Conservation (phyloP, 2,329 filamentous ascomycete genomes). For the Colletotrichum eleusines region DNA sequence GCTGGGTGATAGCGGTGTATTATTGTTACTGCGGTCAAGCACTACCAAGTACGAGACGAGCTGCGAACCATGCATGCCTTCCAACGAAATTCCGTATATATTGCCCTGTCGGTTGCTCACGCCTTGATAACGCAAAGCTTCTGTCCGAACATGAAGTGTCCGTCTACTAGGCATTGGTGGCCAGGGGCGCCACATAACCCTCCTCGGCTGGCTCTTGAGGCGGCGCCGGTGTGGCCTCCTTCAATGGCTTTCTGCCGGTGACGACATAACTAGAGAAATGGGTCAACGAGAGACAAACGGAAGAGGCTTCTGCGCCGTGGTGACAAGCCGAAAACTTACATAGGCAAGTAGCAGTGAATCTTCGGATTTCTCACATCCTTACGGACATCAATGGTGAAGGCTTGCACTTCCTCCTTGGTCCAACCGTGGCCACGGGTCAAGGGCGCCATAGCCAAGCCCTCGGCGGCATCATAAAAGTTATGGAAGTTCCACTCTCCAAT, state of each 20-base stretch:
- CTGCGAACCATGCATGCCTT: neutral
- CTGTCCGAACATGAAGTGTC: too few relatives aligned
- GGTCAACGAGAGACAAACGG: neutral
- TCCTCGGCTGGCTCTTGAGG: neutral
- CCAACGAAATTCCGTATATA: neutral
- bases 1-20: neutral
- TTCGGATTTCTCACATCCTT: slow-evolving; percentile 43
- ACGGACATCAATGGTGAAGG: slow-evolving; percentile 43
- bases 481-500: slow-evolving; percentile 49
- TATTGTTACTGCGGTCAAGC: neutral
- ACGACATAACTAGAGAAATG: neutral
- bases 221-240: neutral
- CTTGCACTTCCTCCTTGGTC: slow-evolving; percentile 47
- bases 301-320: accelerated
- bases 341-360: slow-evolving; percentile 43
- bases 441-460: slow-evolving; percentile 51
- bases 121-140: neutral
- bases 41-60: neutral
- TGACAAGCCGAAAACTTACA: slow-evolving; percentile 42
- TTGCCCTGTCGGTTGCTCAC: too few relatives aligned
- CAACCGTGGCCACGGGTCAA: slow-evolving; percentile 53
- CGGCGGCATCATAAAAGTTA: slow-evolving; percentile 48
- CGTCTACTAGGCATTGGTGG: neutral
- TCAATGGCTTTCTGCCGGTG: slow-evolving; percentile 1
- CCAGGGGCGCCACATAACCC: too few relatives aligned